A percentile compares a stretch with the other conserved stretches of the same genome.
Evolutionary conservation across 371 early-diverging fungal genomes (phyloP).

Genomic region (Mucor circinelloides): DNA sequence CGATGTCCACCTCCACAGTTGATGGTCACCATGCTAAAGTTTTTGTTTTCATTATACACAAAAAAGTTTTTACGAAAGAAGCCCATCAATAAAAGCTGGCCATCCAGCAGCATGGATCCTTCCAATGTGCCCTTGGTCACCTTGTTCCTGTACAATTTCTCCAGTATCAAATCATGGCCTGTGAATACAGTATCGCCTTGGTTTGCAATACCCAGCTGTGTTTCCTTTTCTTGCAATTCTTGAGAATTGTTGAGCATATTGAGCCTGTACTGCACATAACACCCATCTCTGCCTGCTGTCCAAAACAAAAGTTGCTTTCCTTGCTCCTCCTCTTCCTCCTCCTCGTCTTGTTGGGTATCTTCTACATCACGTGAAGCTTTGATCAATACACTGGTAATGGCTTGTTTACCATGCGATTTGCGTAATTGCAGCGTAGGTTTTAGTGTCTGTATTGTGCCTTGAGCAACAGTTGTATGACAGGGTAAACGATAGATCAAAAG

Average conservation of each 20-base stretch:
- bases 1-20: slow-evolving; percentile 66
- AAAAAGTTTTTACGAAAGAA: slow-evolving; percentile 75
- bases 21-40: slow-evolving; percentile 62
- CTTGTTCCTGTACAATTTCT: slow-evolving; percentile 62
- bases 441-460: slow-evolving; percentile 1
- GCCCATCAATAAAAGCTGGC: slow-evolving; percentile 62
- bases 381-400: slow-evolving; percentile 52
- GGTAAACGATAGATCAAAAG: slow-evolving; percentile 56
- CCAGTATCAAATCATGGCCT: slow-evolving; percentile 39
- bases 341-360: neutral
- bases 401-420: slow-evolving; percentile 53
- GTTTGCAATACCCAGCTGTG: slow-evolving; percentile 39
- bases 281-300: slow-evolving; percentile 75
- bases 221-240: slow-evolving; percentile 17
- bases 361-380: slow-evolving; percentile 8
- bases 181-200: slow-evolving; percentile 33
- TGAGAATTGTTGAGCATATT: slow-evolving; percentile 6
- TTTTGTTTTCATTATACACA: slow-evolving; percentile 72
- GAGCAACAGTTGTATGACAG: neutral
- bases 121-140: slow-evolving; percentile 80
- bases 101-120: slow-evolving; percentile 57
- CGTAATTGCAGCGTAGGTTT: slow-evolving; percentile 41
- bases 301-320: slow-evolving; percentile 51
- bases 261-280: slow-evolving; percentile 66
- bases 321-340: slow-evolving; percentile 28